phyloP scores from a whole-genome alignment of 441 rosid genomes.

The Cnidoscolus chayamansa region DNA sequence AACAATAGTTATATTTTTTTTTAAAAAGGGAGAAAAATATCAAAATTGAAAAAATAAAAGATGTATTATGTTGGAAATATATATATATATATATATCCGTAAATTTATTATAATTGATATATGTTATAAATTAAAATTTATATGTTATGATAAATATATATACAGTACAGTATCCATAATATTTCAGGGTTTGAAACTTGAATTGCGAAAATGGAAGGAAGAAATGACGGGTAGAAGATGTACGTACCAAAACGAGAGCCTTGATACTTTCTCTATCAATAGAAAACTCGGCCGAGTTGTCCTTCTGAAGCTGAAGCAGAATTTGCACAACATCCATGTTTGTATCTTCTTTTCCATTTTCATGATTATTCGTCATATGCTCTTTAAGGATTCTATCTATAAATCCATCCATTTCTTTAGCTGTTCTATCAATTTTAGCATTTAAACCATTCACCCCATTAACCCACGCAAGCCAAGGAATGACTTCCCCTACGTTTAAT shows the following conservation, averaged over 20 bases:
- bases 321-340: conserved; percentile 34
- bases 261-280: conserved; percentile 19
- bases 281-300: conserved; percentile 14
- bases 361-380: conserved; percentile 17
- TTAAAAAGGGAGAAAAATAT: too few relatives aligned
- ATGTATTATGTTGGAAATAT: too few relatives aligned
- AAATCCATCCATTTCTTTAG: conserved; percentile 40
- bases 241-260: conserved; percentile 13
- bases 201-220: too few relatives aligned
- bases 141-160: too few relatives aligned
- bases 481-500: conserved; percentile 39
- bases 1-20: too few relatives aligned
- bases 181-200: too few relatives aligned
- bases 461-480: conserved; percentile 50
- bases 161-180: too few relatives aligned
- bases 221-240: too few relatives aligned
- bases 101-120: too few relatives aligned
- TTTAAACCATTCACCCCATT: conserved; percentile 42
- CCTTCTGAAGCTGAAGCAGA: conserved; percentile 36
- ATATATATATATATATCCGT: too few relatives aligned
- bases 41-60: too few relatives aligned
- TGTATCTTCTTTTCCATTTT: neutral
- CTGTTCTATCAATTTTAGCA: conserved; percentile 34
- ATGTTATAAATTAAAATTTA: too few relatives aligned
- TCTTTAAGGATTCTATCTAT: conserved; percentile 44